Evolutionary conservation across 2,329 filamentous ascomycete genomes (phyloP).

Genomic region (Gnomoniopsis sp.): DNA sequence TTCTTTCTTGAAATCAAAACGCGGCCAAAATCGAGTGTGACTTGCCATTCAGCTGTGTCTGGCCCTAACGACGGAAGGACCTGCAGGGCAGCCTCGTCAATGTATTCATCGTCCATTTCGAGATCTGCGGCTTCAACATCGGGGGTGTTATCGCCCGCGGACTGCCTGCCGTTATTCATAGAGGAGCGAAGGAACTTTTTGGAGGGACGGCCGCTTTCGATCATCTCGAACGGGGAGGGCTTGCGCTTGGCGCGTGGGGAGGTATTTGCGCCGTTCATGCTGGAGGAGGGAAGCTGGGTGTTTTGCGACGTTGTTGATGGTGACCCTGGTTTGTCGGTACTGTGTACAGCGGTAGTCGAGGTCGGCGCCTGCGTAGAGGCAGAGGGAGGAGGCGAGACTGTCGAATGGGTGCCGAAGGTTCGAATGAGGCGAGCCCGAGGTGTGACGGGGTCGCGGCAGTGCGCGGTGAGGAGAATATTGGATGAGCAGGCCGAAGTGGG

Average conservation of each 20-base stretch:
- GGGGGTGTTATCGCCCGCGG: constrained; percentile 22
- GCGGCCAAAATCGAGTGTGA: constrained; percentile 43
- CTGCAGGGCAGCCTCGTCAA: constrained; percentile 15
- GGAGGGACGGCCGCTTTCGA: constrained; percentile 21
- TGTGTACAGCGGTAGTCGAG: constrained; percentile 1
- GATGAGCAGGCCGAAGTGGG: background rate
- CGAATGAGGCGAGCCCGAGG: constrained; percentile 1
- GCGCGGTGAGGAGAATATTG: background rate
- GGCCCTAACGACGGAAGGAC: constrained; percentile 34
- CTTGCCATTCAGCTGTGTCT: constrained; percentile 88
- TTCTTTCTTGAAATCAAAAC: too few species aligned
- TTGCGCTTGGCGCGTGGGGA: constrained; percentile 26
- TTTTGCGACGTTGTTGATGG: background rate
- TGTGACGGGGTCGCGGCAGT: constrained; percentile 3
- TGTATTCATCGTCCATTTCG: constrained; percentile 16
- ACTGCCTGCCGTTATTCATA: constrained; percentile 22
- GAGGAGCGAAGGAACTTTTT: constrained; percentile 23
- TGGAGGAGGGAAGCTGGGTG: background rate
- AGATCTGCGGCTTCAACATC: constrained; percentile 18
- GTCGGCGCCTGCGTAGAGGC: background rate
- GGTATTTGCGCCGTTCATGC: constrained; percentile 23
- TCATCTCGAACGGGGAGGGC: constrained; percentile 19
- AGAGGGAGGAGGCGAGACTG: background rate
- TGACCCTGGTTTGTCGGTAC: background rate
- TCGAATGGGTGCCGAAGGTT: background rate